Evolutionary conservation across 2,329 filamentous ascomycete species (phyloP), one percentile per base, ranked within the genome.

Genomic region (Ascochyta fabae): DNA sequence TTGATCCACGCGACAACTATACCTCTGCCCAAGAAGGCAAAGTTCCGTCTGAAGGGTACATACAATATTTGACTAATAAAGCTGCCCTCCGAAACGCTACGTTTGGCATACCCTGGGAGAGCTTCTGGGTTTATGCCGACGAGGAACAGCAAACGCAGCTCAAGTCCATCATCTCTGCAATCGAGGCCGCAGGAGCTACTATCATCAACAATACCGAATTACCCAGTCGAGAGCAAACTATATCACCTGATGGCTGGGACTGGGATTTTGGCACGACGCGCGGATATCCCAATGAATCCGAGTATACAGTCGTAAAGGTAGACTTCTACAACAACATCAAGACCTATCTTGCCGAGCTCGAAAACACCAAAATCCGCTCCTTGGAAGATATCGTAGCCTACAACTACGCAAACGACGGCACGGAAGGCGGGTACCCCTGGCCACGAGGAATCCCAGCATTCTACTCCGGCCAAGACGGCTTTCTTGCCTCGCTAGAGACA

Each of bases 121-220:
- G 83, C 61, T 88, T 92, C 75, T 92, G 88, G 89, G 77, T 81
- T 0, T 77, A 86, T 41, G 84, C 85, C 0, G 81, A 86, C 38
- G 62, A 73, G 2, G 80, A 84, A 34, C 86, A 90, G 72, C 80
- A 82, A 48, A 62, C 76, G 0, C 77, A 80, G 6, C 80, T 92
- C 3, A 70, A 83, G 2, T 53, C 64, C 1, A 66, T 79, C 23
- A 65, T 91, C 10, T 67, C 77, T 0, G 67, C 85, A 23, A 83
- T 92, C 33, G 66, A 83, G 66, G 70, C 72, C 0, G 85, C 86
- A 0, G 89, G 90, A 1, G 89, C 87, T 0, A 88, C 81, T 1
- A 80, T 92, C 36, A 78, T 91, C 66, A 90, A 91, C 66, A 81
- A 82, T 24, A 90, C 88, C 0, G 89, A 92, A 68, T 80, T 92